Conservation (phyloP, 805 yeast species). For the Clavispora carvajalis region DNA sequence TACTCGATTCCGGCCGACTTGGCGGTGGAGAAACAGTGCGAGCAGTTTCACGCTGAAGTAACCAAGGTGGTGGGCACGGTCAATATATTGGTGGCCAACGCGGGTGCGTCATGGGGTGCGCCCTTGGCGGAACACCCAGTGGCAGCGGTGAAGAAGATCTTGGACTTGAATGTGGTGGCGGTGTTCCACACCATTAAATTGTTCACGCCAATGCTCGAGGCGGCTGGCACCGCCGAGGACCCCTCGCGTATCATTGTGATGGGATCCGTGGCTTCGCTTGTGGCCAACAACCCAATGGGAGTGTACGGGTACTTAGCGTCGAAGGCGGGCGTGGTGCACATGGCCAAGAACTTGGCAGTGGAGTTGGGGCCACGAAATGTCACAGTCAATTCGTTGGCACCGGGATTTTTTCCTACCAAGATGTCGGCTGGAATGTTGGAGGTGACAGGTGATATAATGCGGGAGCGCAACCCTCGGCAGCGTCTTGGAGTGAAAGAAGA, state of each 20-base stretch:
- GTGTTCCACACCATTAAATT: slow-evolving; percentile 63
- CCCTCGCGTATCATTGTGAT: slow-evolving; percentile 63
- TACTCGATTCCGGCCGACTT: slow-evolving; percentile 54
- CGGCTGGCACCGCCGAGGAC: slow-evolving; percentile 46
- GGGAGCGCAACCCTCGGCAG: slow-evolving; percentile 50
- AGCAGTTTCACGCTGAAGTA: slow-evolving; percentile 39
- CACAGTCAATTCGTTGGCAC: slow-evolving; percentile 67
- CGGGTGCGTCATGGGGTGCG: slow-evolving; percentile 79
- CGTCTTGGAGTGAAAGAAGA: slow-evolving; percentile 62
- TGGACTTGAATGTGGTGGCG: slow-evolving; percentile 60
- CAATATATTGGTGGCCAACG: slow-evolving; percentile 67
- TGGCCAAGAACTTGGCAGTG: slow-evolving; percentile 57
- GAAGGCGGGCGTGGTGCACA: slow-evolving; percentile 68
- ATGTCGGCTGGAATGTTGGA: slow-evolving; percentile 65
- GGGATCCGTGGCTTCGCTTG: slow-evolving; percentile 59
- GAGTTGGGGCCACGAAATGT: slow-evolving; percentile 64
- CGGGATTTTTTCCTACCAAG: slow-evolving; percentile 73
- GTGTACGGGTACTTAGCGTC: slow-evolving; percentile 70
- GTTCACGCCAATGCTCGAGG: slow-evolving; percentile 52
- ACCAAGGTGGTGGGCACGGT: slow-evolving; percentile 38
- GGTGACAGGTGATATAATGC: slow-evolving; percentile 43
- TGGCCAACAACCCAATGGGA: slow-evolving; percentile 44
- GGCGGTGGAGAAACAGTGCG: slow-evolving; percentile 44
- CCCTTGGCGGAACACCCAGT: slow-evolving; percentile 57
- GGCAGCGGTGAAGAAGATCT: slow-evolving; percentile 55